These are phyloP conservation scores for Bondarzewia mesenterica DNA, from an alignment of 1,284 basidiomycete genomes.

Conservation along the genomic window DNA sequence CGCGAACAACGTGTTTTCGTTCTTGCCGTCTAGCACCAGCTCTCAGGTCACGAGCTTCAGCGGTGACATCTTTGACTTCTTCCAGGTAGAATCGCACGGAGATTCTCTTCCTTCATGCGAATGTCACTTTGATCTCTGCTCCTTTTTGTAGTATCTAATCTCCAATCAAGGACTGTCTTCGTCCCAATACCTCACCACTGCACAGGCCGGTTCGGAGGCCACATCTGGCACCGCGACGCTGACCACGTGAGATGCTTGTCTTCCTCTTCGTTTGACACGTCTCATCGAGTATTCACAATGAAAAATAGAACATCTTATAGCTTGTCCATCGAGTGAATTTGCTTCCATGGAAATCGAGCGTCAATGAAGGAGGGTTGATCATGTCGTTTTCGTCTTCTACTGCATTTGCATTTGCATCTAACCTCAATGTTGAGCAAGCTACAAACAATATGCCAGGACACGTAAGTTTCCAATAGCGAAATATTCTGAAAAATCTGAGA, in stretches of 20 bases:
- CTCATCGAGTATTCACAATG: neutral
- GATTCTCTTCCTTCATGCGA: neutral
- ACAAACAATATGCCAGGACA: no score
- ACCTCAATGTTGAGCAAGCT: no score
- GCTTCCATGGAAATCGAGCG: neutral
- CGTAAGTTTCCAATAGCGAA: no score
- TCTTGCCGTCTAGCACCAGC: conserved; percentile 36
- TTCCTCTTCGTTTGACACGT: neutral
- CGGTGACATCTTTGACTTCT: conserved; percentile 47
- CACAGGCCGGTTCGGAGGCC: conserved; percentile 50
- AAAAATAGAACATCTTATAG: neutral
- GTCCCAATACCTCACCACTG: conserved; percentile 43
- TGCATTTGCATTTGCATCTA: neutral
- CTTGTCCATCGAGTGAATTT: neutral
- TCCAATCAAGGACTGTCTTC: conserved; percentile 34
- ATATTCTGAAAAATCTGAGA: no score
- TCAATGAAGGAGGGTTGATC: neutral
- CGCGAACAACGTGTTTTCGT: conserved; percentile 54
- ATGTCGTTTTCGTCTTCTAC: neutral
- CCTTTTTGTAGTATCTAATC: conserved; percentile 38
- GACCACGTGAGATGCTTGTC: conserved; percentile 39
- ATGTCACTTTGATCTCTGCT: neutral
- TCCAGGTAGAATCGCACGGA: conserved; percentile 35
- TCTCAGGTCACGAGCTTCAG: conserved; percentile 38
- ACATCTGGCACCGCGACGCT: conserved; percentile 47